Base-by-base conservation (phyloP, 768 basidiomycete genomes). In the Royoungia palumana region DNA sequence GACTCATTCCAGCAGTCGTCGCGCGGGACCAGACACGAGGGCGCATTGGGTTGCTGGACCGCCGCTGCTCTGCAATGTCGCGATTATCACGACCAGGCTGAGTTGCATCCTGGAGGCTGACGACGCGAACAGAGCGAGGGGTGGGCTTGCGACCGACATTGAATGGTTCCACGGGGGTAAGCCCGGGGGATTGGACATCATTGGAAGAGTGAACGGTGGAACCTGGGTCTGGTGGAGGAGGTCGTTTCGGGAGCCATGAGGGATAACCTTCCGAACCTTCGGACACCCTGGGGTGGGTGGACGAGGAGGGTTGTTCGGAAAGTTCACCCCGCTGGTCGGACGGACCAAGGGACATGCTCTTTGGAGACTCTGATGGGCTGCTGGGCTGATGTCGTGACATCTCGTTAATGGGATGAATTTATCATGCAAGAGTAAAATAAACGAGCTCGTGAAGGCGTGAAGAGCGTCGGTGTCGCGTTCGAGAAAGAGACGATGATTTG, bases 171-270 rank as follows among this genome's bases (percentile, higher is more conserved):
- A 67, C 42, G 22, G 69, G 67, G 8, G 70, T 64, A 6, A 67
- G 60, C 11, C 64, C 63, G 6, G 67, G 59, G 16, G 70, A 66
- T 53, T 51, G 60, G 56, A 56, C 64, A n/a, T 72, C 74, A 41
- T 76, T 71, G 22, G 78, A 79, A 7, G 80, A 81, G 50, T 81
- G 81, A 47, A 86, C 67, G 2, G 85, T 88, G 10, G 85, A 86
- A 4, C 78, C 78, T 4, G 90, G 89, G 8, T 80, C 80, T 0
- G 89, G 89, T 1, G 81, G 86, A 14, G 82, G 82, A 3, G 90
- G 89, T 13, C 89, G 77, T 50, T 73, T 80, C 16, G 89, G 89
- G 2, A 92, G 81, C 89, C 89, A 92, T 20, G 86, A 83, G 3
- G 89, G 89, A 63, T 92, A 92, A 13, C 83, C 83, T 55, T 87